These are phyloP conservation scores for Piper longum DNA, from an alignment of 164 flowering plant genomes.

Conservation along the genomic window DNA sequence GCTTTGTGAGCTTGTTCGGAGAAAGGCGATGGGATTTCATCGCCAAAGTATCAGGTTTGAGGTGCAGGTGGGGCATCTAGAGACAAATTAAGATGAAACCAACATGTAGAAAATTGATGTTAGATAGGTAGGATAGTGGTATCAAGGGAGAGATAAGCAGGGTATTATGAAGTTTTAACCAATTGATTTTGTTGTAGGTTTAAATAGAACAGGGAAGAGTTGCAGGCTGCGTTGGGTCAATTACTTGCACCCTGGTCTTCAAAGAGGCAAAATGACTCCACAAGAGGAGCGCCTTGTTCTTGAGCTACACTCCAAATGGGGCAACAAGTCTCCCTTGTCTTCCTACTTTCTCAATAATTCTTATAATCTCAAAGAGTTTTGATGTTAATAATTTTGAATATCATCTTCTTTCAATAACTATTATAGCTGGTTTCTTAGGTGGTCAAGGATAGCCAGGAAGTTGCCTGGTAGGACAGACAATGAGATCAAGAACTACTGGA, in stretches of 20 bases:
- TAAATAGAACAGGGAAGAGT: constrained; percentile 95
- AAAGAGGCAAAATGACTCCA: constrained; percentile 82
- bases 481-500: constrained; percentile 98
- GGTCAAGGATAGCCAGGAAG: constrained; percentile 88
- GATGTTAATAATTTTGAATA: no score
- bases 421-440: constrained; percentile 15
- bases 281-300: constrained; percentile 84
- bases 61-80: constrained; percentile 75
- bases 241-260: constrained; percentile 87
- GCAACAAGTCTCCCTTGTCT: constrained; percentile 58
- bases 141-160: constrained; percentile 21
- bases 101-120: not conserved
- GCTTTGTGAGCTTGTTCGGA: constrained; percentile 71
- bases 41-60: constrained; percentile 97
- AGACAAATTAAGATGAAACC: not conserved
- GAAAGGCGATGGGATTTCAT: constrained; percentile 97
- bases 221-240: constrained; percentile 98
- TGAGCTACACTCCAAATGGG: constrained; percentile 85
- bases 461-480: constrained; percentile 93
- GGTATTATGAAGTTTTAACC: constrained; percentile 28
- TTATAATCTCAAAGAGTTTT: no score
- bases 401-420: no score
- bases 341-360: no score
- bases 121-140: constrained; percentile 32
- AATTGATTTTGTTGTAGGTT: constrained; percentile 57